Percentiles rank a stretch among this genome's conserved stretches.
Conservation (phyloP, 148 eudicot species). For the Polygonum maritimum region DNA sequence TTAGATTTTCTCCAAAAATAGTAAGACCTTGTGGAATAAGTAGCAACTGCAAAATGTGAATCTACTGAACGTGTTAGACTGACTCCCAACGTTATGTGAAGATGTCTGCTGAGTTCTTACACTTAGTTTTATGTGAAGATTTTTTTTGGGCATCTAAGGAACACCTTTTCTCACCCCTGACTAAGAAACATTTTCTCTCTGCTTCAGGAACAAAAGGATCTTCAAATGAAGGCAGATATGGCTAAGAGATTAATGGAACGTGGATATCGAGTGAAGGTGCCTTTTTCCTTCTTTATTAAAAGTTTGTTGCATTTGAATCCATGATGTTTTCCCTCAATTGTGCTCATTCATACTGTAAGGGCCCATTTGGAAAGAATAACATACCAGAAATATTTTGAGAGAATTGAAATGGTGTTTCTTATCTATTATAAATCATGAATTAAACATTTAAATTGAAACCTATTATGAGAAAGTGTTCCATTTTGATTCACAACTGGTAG, state of each 20-base stretch:
- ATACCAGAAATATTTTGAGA: neutral
- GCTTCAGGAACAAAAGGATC: slow-evolving; percentile 61
- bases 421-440: neutral
- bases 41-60: neutral
- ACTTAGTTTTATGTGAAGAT: neutral
- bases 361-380: neutral
- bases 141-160: neutral
- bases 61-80: neutral
- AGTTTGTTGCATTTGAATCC: neutral
- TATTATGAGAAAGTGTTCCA: neutral
- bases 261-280: slow-evolving; percentile 86
- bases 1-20: slow-evolving; percentile 52
- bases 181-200: neutral
- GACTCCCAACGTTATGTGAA: neutral
- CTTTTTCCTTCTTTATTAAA: neutral
- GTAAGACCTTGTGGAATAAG: slow-evolving; percentile 32
- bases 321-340: neutral
- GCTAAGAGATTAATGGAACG: slow-evolving; percentile 60
- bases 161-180: neutral
- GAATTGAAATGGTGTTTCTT: neutral
- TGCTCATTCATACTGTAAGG: neutral
- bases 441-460: neutral
- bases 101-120: neutral
- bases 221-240: slow-evolving; percentile 60
- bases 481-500: neutral